Evolutionary conservation across 129 eudicot species (phyloP), one percentile per base, ranked within the genome.

Genomic region (Heracleum sosnowskyi): DNA sequence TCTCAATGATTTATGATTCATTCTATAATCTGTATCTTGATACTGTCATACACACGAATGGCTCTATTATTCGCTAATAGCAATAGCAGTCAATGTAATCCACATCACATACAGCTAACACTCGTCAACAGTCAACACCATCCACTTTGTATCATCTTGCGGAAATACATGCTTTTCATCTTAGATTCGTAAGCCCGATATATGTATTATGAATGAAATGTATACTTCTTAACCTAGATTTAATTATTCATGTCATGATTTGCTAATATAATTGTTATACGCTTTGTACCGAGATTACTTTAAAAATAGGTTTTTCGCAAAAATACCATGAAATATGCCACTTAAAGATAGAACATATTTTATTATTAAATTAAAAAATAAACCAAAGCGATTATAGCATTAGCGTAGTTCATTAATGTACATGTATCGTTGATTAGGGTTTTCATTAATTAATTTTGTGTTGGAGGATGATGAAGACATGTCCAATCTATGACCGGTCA

Each of bases 381-480:
- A 7, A 53, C 7, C 10, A 4, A 53, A 17, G 1, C 5, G 18
- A 47, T 17, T 4, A 5, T 17, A 63, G 35, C 70, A 22, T 34
- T 34, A 69, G 42, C n/a, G 22, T 69, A 37, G 37, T 69, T 13
- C n/a, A 17, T 36, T 5, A 17, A 31, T 34, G 17, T 11, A 1
- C 5, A 45, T 13, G 22, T 47, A 18, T 46, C 18, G 73, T 15
- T 55, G 37, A 17, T 47, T 57, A 51, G 68, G 42, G 75, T 72
- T 57, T 73, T 36, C 37, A 7, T 57, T 45, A 34, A 55, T 11
- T 37, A 44, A 44, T 15, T 44, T n/a, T 57, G 70, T 77, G 82
- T 85, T 78, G 83, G 87, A 78, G 81, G 72, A 74, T 83, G 91
- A 90, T 81, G 83, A 37, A 73, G 92, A 86, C 85, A 45, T 83